Base-by-base conservation (phyloP, 1,139 yeast species). In the Protomyces macrosporus region DNA sequence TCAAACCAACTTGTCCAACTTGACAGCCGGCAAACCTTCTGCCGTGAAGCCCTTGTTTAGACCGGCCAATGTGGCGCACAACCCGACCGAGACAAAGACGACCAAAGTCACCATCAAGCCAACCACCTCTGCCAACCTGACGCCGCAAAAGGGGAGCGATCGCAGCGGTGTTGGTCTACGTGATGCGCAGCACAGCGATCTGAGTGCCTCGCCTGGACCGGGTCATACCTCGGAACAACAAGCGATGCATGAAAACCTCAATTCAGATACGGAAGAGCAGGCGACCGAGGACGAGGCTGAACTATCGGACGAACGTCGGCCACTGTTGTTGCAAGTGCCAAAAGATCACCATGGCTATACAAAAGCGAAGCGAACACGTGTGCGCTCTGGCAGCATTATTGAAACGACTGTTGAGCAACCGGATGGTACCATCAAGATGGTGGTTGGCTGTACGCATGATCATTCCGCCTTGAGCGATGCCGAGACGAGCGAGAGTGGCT, bases 91-190 rank as follows among this genome's bases (percentile, higher is more conserved):
- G 45, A 60, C 63, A 4, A 53, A 48, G 23, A 60, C 45, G 30
- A 45, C 53, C 7, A 60, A 60, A 37, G 63, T 60, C 3, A 60
- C 58, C 33, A 60, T 60, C 39, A 60, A 60, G 34, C 54, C 63
- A 14, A 58, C 62, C 34, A 34, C 48, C 50, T 30, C 9, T 12
- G 48, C 36, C 3, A 35, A 10, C 42, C 50, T 53, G 30, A 30
- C 50, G 9, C 55, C 53, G 30, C 12, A 16, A 6, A 33, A 52
- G 14, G 16, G 30, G 7, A 42, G 32, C 42, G 62, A 58, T 34
- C 42, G 62, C n/a, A 23, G 23, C 2, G 23, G 23, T 23, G 34
- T 56, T 7, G 62, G 62, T 9, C 45, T 58, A 40, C 55, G 62
- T 10, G 56, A 55, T 23, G 56, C 62, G 4, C 56, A 56, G n/a